Evolutionary conservation across 2,329 filamentous ascomycete genomes (phyloP).

Genomic region (Tolypocladium guangdongense): DNA sequence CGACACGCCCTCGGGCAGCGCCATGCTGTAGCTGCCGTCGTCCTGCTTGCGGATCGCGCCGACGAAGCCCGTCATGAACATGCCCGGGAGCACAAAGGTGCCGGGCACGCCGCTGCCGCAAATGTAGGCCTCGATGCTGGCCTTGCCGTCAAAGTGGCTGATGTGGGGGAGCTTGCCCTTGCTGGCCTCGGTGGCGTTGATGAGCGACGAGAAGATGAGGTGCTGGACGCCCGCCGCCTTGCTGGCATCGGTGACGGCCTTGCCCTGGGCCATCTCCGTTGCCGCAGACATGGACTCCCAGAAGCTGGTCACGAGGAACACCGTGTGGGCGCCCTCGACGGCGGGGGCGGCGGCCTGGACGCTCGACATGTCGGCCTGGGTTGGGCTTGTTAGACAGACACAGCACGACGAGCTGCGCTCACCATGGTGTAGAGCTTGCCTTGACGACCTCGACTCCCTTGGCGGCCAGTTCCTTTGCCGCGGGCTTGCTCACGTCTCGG

Average conservation of each 20-base stretch:
- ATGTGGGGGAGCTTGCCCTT: slow-evolving; percentile 27
- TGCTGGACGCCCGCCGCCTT: slow-evolving; percentile 32
- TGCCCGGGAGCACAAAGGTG: slow-evolving; percentile 40
- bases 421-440: slow-evolving; percentile 11
- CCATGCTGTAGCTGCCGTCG: slow-evolving; percentile 16
- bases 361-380: slow-evolving; percentile 29
- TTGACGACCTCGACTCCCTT: slow-evolving; percentile 32
- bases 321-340: slow-evolving; percentile 30
- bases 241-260: slow-evolving; percentile 32
- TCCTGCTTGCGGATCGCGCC: slow-evolving; percentile 16
- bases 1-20: slow-evolving; percentile 14
- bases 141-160: slow-evolving; percentile 45
- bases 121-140: slow-evolving; percentile 45
- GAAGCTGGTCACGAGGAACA: slow-evolving; percentile 30
- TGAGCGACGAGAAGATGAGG: slow-evolving; percentile 34
- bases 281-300: slow-evolving; percentile 23
- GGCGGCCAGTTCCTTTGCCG: slow-evolving; percentile 24
- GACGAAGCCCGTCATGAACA: slow-evolving; percentile 42
- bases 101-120: slow-evolving; percentile 33
- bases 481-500: slow-evolving; percentile 29
- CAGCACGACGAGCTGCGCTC: neutral
- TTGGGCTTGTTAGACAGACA: neutral
- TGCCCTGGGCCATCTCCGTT: slow-evolving; percentile 30
- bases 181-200: slow-evolving; percentile 25
- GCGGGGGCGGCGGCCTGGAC: slow-evolving; percentile 21